Conservation (phyloP, 805 yeast genomes). For the Brettanomyces sp. region DNA sequence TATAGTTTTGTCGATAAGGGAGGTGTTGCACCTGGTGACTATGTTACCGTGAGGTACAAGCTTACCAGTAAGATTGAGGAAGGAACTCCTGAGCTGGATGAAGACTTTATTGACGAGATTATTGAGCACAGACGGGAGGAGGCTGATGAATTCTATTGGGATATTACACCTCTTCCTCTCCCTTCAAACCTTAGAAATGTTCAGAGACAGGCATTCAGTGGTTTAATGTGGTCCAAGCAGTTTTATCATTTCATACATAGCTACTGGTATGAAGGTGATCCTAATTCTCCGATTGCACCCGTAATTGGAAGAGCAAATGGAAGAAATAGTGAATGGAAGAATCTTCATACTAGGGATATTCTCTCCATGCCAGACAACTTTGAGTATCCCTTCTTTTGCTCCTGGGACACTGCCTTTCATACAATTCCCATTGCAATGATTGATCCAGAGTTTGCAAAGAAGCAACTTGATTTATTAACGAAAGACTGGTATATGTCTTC, state of each 20-base stretch:
- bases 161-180: slow-evolving; percentile 76
- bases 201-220: slow-evolving; percentile 92
- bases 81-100: slow-evolving; percentile 44
- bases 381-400: slow-evolving; percentile 94
- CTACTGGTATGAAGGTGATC: slow-evolving; percentile 85
- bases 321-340: slow-evolving; percentile 85
- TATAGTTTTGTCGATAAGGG: slow-evolving; percentile 67
- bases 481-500: slow-evolving; percentile 98
- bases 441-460: slow-evolving; percentile 87
- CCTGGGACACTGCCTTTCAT: slow-evolving; percentile 96
- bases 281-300: slow-evolving; percentile 64
- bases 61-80: slow-evolving; percentile 28
- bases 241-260: slow-evolving; percentile 79
- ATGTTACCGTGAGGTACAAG: slow-evolving; percentile 75
- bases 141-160: slow-evolving; percentile 90
- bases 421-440: slow-evolving; percentile 88
- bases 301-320: slow-evolving; percentile 74
- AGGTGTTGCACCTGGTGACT: slow-evolving; percentile 79
- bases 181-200: slow-evolving; percentile 70
- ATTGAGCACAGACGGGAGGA: slow-evolving; percentile 71
- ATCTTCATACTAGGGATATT: slow-evolving; percentile 78
- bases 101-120: slow-evolving; percentile 59
- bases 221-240: slow-evolving; percentile 89
- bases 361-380: slow-evolving; percentile 89
- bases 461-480: slow-evolving; percentile 74